Base-by-base conservation (phyloP, 768 basidiomycete genomes). In the Boletellus sp. region DNA sequence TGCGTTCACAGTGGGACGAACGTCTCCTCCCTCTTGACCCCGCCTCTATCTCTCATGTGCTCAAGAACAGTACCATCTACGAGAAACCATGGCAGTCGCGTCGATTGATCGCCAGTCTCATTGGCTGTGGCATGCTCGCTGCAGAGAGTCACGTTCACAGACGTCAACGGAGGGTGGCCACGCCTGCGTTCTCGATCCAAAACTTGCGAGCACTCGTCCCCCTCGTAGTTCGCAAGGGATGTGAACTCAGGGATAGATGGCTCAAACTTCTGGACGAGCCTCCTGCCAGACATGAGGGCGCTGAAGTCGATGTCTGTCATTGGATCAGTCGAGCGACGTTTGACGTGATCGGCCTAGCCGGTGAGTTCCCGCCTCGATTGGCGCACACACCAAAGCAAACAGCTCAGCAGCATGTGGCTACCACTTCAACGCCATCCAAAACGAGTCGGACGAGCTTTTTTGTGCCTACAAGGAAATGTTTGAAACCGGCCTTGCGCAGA, bases 261-360 rank as follows among this genome's bases (percentile, higher is more conserved):
- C 58, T 70, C 54, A 68, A 72, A 23, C 72, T 85, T 58, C 65
- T 80, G 42, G 53, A 58, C 49, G 49, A 42, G 55, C 70, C 53
- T 36, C 37, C 48, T 26, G 23, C 46, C 22, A 16, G 24, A 11
- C 45, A 47, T 2, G 34, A 54, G 51, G 67, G 60, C 7, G 59
- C 63, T 52, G 75, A 59, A 59, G 62, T 96, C 22, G 90, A 96
- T 59, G 80, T 94, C 7, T 84, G 80, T 61, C 81, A 79, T 56
- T 94, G 87, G 86, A 68, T 94, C 31, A 87, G 84, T 54, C 78
- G 90, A 37, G 84, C 85, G 9, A 92, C 92, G 0, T 88, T 96
- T 60, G 94, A 95, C 65, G 84, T 94, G 38, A 92, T 96, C 57
- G 94, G 92, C 1, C 65, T 90, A n/a, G 89, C 92, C 36, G 89